A percentile compares a stretch with the other conserved stretches of the same genome.
Evolutionary conservation across 257 asterid genomes (phyloP).

Genomic region (Solanum bulbocastanum): DNA sequence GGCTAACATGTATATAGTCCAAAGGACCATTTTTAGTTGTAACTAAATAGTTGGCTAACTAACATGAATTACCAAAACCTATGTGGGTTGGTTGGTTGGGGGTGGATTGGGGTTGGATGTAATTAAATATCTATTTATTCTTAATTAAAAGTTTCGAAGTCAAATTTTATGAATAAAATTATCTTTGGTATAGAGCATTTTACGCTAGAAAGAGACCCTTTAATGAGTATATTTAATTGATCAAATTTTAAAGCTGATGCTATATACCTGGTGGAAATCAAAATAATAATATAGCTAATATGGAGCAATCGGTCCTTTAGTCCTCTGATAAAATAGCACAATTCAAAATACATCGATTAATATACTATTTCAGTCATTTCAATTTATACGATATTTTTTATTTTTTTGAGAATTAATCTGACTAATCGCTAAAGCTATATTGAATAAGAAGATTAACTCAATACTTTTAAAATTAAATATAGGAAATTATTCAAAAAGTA

Average conservation of each 20-base stretch:
- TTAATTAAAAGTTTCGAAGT: background rate
- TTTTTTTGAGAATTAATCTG: fast-evolving
- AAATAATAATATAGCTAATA: background rate
- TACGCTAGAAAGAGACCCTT: background rate
- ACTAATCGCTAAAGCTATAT: background rate
- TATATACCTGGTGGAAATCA: background rate
- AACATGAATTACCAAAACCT: background rate
- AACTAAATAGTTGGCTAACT: background rate
- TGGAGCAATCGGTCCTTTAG: background rate
- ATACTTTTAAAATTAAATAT: background rate
- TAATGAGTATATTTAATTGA: background rate
- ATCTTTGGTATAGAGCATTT: background rate
- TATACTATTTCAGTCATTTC: background rate
- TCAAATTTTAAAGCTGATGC: background rate
- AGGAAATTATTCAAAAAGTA: background rate
- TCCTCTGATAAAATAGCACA: background rate
- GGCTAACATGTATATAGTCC: background rate
- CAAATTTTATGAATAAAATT: background rate
- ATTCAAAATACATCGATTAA: background rate
- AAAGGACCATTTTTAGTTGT: background rate
- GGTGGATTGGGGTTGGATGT: too few relatives aligned
- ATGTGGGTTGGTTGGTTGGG: background rate
- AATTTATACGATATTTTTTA: background rate
- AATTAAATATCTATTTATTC: background rate
- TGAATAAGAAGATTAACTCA: background rate